Evolutionary conservation across 179 eudicot genomes (phyloP).

Genomic region (Camellia oleifera): DNA sequence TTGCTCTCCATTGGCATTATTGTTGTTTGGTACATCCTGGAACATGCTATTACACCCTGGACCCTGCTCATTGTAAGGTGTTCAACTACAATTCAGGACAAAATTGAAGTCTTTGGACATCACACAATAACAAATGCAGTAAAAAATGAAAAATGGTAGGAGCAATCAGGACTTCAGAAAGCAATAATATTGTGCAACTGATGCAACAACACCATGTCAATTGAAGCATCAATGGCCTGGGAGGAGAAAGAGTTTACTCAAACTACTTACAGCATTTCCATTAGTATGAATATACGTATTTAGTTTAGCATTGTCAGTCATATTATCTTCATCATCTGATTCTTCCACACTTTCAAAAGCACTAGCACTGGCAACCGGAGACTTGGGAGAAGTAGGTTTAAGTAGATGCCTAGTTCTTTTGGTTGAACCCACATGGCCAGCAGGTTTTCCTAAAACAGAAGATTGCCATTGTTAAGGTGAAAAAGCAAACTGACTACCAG

Average conservation of each 20-base stretch:
- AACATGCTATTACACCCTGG: conserved; percentile 39
- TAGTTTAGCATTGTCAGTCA: conserved; percentile 46
- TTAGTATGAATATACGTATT: conserved; percentile 58
- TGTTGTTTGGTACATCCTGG: conserved; percentile 59
- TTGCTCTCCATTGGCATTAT: conserved; percentile 62
- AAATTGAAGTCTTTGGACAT: not conserved
- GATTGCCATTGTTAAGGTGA: not conserved
- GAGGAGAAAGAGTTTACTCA: conserved; percentile 11
- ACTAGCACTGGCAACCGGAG: conserved; percentile 83
- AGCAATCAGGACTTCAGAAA: not conserved
- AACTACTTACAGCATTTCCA: conserved; percentile 72
- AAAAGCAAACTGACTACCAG: not conserved
- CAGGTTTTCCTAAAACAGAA: conserved; percentile 52
- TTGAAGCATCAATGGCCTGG: not conserved
- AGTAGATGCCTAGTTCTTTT: conserved; percentile 59
- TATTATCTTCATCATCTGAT: conserved; percentile 86
- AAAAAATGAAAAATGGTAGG: not conserved
- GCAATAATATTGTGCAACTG: not conserved
- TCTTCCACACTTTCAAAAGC: conserved; percentile 94
- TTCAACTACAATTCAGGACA: not conserved
- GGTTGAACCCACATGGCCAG: conserved; percentile 46
- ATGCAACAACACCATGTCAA: not conserved
- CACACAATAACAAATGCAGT: too few species aligned
- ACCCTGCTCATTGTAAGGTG: conserved; percentile 26
- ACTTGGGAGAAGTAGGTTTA: conserved; percentile 89